Percentiles rank a stretch among this genome's conserved stretches.
Evolutionary conservation across 352 stramenopile species (phyloP).

Genomic region (Phytophthora macrochlamydospora): DNA sequence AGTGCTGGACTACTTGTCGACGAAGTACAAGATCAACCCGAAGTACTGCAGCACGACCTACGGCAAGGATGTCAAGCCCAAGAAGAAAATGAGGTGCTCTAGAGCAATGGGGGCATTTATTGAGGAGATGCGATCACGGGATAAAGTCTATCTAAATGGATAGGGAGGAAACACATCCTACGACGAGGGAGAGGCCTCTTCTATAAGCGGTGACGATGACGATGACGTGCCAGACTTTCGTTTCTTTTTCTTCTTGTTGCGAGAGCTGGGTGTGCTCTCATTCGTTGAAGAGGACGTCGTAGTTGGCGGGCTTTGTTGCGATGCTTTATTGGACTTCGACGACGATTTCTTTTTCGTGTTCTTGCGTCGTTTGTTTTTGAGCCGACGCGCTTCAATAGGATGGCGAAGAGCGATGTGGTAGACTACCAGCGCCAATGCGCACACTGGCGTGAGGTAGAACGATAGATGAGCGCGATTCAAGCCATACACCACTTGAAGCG

Average conservation of each 20-base stretch:
- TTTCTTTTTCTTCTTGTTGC: constrained; percentile 51
- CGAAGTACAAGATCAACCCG: constrained; percentile 69
- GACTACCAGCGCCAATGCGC: constrained; percentile 47
- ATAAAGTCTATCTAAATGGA: constrained; percentile 27
- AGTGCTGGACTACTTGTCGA: constrained; percentile 65
- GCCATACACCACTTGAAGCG: constrained; percentile 48
- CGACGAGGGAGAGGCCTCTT: constrained; percentile 28
- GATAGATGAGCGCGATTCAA: constrained; percentile 56
- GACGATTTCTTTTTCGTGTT: constrained; percentile 62
- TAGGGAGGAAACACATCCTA: constrained; percentile 32
- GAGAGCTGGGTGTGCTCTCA: constrained; percentile 14
- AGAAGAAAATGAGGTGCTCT: constrained; percentile 60
- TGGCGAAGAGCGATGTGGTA: constrained; percentile 62
- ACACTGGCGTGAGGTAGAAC: constrained; percentile 54
- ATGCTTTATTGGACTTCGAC: constrained; percentile 41
- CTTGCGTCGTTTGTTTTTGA: constrained; percentile 62
- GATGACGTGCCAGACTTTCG: constrained; percentile 30
- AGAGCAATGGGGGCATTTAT: constrained; percentile 18
- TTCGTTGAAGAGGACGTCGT: constrained; percentile 10
- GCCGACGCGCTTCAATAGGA: constrained; percentile 54
- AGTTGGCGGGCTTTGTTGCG: constrained; percentile 12
- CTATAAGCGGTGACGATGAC: constrained; percentile 31
- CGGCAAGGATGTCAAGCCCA: constrained; percentile 82
- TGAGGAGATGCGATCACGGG: constrained; percentile 6
- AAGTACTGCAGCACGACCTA: constrained; percentile 78